Percentiles rank a stretch among this genome's conserved stretches.
These are phyloP conservation scores for Apiospora arundinis DNA, from an alignment of 2,329 filamentous ascomycete genomes.

Conservation along the genomic window DNA sequence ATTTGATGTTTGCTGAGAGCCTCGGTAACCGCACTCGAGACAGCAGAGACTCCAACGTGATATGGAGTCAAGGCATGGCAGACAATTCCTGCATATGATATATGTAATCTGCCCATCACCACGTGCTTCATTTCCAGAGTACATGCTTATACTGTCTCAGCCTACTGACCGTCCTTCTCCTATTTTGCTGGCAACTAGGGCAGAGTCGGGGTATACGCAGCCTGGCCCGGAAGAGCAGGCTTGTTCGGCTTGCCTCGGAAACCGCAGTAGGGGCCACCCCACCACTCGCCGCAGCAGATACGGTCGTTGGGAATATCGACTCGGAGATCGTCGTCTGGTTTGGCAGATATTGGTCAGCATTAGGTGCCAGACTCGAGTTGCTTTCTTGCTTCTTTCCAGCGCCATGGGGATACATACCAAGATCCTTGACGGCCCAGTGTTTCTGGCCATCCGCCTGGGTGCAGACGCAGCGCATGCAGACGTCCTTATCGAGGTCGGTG, in stretches of 20 bases:
- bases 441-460: neutral
- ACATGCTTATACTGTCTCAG: neutral
- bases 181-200: neutral
- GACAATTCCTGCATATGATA: neutral
- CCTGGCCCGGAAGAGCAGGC: neutral
- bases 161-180: neutral
- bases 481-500: neutral
- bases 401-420: neutral
- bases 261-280: constrained; percentile 17
- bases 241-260: neutral
- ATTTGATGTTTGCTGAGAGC: neutral
- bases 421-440: constrained; percentile 2
- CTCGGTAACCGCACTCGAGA: neutral
- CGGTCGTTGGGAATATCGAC: neutral
- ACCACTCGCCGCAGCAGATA: constrained; percentile 22
- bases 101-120: neutral
- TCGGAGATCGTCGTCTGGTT: neutral
- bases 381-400: too few species aligned
- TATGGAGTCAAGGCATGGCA: neutral
- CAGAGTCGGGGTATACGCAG: neutral
- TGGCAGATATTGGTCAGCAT: neutral
- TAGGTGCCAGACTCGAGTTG: neutral
- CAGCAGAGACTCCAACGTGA: neutral
- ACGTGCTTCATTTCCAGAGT: too few species aligned
- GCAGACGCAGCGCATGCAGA: constrained; percentile 3